These are phyloP conservation scores for Vanderwaltozyma polyspora DNA, from an alignment of 805 yeast species.

Conservation along the genomic window DNA sequence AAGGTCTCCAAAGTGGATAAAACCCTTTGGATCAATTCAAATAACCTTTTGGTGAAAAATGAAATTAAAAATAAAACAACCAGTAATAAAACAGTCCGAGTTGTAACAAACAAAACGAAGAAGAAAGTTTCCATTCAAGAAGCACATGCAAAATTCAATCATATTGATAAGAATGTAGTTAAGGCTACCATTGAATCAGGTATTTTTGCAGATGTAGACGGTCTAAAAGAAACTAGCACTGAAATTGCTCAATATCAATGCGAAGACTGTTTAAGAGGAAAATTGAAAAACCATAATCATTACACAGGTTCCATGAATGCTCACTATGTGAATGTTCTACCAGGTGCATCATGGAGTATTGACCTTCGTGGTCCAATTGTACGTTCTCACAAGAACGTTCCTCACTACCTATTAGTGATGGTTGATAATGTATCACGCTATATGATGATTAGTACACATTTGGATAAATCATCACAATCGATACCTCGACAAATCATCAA, in stretches of 20 bases:
- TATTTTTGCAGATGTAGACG: background rate
- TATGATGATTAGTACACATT: conserved; percentile 2
- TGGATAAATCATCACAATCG: background rate
- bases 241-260: background rate
- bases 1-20: background rate
- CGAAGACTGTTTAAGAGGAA: background rate
- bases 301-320: conserved; percentile 4
- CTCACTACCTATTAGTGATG: conserved; percentile 3
- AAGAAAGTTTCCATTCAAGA: background rate
- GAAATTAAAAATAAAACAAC: background rate
- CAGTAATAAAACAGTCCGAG: background rate
- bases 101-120: background rate
- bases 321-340: background rate
- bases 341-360: conserved; percentile 4
- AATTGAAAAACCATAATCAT: conserved; percentile 1
- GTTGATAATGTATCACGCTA: conserved; percentile 6
- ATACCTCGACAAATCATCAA: conserved; percentile 1
- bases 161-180: background rate
- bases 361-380: conserved; percentile 4
- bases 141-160: background rate
- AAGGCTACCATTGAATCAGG: too few relatives aligned
- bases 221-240: too few relatives aligned
- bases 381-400: background rate
- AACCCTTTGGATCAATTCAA: background rate
- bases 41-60: background rate